Conservation (phyloP, 768 basidiomycete genomes). For the Pleurotus giganteus region DNA sequence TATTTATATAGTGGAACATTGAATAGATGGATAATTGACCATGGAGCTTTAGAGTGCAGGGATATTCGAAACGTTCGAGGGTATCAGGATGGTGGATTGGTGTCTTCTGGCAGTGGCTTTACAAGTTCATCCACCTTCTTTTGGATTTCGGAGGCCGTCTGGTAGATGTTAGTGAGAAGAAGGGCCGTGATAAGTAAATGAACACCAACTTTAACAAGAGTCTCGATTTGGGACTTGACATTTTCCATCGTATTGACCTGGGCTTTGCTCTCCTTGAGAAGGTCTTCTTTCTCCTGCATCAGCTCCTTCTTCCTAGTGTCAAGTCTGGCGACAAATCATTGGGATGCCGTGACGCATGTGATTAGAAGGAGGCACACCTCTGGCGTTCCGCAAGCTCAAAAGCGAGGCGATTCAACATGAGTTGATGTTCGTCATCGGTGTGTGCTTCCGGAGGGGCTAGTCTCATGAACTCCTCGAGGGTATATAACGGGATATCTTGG, state of each 20-base stretch:
- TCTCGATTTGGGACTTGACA: constrained; percentile 76
- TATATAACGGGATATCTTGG: constrained; percentile 80
- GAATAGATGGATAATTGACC: neutral
- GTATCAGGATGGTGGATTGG: constrained; percentile 3
- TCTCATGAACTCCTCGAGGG: constrained; percentile 61
- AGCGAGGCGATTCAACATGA: constrained; percentile 84
- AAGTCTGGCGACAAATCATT: constrained; percentile 41
- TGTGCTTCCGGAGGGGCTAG: constrained; percentile 71
- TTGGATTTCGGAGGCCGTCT: constrained; percentile 72
- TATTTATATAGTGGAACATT: neutral
- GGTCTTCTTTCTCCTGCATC: constrained; percentile 66
- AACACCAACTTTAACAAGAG: constrained; percentile 62
- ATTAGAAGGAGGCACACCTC: constrained; percentile 47
- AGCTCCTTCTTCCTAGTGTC: constrained; percentile 72
- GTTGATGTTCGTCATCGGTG: constrained; percentile 67
- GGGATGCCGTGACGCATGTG: constrained; percentile 9
- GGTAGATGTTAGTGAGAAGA: constrained; percentile 8
- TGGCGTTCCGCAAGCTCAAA: constrained; percentile 89
- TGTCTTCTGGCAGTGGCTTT: constrained; percentile 33
- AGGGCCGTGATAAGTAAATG: neutral
- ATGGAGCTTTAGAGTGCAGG: neutral
- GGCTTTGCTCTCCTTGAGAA: constrained; percentile 77
- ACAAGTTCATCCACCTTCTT: constrained; percentile 75
- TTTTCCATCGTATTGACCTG: constrained; percentile 71
- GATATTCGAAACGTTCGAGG: too few species aligned